These are phyloP conservation scores for Microbotryum scabiosae DNA, from an alignment of 1,284 basidiomycete species.

Conservation along the genomic window DNA sequence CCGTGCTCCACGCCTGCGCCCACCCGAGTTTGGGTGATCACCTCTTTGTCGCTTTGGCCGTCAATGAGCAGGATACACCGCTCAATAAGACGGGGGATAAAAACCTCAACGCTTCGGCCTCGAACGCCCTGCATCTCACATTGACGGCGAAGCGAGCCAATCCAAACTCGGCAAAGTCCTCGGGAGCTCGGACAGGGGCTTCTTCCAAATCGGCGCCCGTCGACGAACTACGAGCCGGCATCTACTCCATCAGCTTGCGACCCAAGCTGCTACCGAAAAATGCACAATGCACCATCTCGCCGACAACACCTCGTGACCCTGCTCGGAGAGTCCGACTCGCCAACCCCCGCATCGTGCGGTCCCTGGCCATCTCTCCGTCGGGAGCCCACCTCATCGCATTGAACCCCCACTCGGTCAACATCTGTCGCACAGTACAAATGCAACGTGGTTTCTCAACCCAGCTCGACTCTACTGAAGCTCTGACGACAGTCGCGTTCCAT, in stretches of 20 bases:
- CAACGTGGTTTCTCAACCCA: constrained; percentile 17
- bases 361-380: constrained; percentile 62
- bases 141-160: background rate
- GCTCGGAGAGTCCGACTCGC: constrained; percentile 4
- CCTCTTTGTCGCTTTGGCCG: constrained; percentile 49
- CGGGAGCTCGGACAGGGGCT: constrained; percentile 16
- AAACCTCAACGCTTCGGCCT: background rate
- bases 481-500: constrained; percentile 82
- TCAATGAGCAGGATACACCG: background rate
- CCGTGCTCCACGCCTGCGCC: constrained; percentile 63
- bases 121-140: background rate
- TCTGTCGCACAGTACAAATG: constrained; percentile 19
- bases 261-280: background rate
- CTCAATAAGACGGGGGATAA: constrained; percentile 25
- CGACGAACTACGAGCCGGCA: background rate
- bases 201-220: constrained; percentile 28
- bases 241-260: constrained; percentile 13
- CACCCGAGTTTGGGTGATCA: constrained; percentile 58
- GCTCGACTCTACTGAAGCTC: constrained; percentile 52
- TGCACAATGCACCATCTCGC: background rate
- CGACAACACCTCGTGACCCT: constrained; percentile 42
- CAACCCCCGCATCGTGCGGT: constrained; percentile 32
- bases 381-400: constrained; percentile 18
- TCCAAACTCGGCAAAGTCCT: background rate
- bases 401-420: constrained; percentile 18